These are phyloP conservation scores for Naganishia friedmannii DNA, from an alignment of 768 basidiomycete genomes.

Conservation along the genomic window DNA sequence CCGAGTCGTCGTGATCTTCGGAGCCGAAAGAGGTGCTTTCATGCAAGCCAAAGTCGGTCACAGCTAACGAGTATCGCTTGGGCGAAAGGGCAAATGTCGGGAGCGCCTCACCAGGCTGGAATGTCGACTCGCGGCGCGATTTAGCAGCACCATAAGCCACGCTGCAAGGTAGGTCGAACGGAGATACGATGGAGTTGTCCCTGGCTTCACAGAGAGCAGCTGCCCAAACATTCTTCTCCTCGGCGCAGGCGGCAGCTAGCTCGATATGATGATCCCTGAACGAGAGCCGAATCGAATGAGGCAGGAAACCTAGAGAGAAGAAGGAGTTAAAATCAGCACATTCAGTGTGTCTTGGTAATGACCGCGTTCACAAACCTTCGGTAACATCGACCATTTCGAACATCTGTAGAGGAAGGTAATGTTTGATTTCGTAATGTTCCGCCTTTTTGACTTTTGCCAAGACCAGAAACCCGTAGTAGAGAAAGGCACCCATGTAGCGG, in stretches of 20 bases:
- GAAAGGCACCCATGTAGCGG: constrained; percentile 84
- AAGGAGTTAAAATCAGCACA: constrained; percentile 22
- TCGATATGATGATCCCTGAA: constrained; percentile 73
- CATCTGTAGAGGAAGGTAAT: constrained; percentile 78
- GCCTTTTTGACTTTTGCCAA: constrained; percentile 77
- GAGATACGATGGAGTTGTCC: constrained; percentile 61
- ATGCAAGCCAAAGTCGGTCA: constrained; percentile 12
- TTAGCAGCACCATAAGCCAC: constrained; percentile 28
- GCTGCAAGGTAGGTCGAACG: constrained; percentile 49
- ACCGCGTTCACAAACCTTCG: constrained; percentile 62
- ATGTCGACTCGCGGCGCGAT: constrained; percentile 9
- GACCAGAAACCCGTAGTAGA: constrained; percentile 84
- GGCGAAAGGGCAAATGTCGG: constrained; percentile 41
- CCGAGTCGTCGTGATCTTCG: background rate
- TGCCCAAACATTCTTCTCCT: constrained; percentile 88
- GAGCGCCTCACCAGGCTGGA: background rate
- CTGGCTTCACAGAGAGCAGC: constrained; percentile 57
- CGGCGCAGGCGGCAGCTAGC: constrained; percentile 74
- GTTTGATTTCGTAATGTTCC: constrained; percentile 74
- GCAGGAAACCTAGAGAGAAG: constrained; percentile 63
- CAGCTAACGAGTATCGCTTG: constrained; percentile 37
- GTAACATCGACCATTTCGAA: constrained; percentile 69
- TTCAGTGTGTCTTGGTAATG: background rate
- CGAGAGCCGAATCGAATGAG: constrained; percentile 74
- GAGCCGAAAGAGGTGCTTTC: background rate